These are phyloP conservation scores for Lactifluus subvellereus DNA, from an alignment of 768 basidiomycete species.

Conservation along the genomic window DNA sequence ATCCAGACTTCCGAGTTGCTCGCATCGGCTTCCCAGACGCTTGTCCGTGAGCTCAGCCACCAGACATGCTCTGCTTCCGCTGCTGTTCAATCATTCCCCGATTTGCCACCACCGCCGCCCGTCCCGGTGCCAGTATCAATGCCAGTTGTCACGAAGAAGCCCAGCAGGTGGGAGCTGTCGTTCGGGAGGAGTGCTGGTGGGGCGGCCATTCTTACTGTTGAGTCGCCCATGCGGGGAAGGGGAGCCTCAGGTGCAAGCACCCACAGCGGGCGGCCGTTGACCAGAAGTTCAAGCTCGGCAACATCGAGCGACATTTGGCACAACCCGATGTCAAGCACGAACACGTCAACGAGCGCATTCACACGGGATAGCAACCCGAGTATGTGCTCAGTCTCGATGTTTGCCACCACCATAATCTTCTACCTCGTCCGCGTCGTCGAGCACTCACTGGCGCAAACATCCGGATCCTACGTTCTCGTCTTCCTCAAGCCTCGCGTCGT, in stretches of 20 bases:
- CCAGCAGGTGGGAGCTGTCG: conserved; percentile 80
- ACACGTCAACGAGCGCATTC: no score
- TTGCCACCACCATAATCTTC: conserved; percentile 79
- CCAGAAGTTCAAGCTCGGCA: conserved; percentile 53
- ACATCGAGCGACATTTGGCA: no score
- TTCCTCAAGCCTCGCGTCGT: no score
- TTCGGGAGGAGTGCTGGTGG: conserved; percentile 52
- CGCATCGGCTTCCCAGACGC: no score
- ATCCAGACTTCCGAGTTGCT: no score
- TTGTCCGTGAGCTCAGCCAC: no score
- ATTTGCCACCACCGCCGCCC: conserved; percentile 34
- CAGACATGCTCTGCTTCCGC: no score
- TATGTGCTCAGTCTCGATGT: conserved; percentile 66
- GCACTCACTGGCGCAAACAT: conserved; percentile 54
- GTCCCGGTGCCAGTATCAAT: conserved; percentile 32
- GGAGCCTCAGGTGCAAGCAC: conserved; percentile 36
- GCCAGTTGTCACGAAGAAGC: conserved; percentile 52
- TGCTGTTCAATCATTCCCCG: conserved; percentile 22
- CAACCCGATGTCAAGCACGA: no score
- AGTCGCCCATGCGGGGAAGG: neutral
- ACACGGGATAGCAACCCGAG: conserved; percentile 67
- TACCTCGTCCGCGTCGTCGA: conserved; percentile 59
- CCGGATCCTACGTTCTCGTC: neutral
- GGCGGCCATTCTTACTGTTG: neutral
- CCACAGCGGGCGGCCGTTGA: conserved; percentile 47